Evolutionary conservation across 495 filamentous ascomycete species (phyloP).

Genomic region (Lichenothelia convexa): DNA sequence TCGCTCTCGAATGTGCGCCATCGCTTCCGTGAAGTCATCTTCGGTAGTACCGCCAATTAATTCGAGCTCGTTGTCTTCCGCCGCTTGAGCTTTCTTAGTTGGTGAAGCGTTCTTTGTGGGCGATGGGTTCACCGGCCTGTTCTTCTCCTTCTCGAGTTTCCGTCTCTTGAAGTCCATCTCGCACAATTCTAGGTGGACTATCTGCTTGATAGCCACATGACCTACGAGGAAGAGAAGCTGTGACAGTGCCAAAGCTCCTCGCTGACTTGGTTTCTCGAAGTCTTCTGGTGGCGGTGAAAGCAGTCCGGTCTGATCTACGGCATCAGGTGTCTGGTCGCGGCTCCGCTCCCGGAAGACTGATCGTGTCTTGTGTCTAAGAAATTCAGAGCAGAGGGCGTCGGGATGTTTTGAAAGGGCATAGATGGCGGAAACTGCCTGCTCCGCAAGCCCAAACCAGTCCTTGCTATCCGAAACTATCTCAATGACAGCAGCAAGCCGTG

Average conservation of each 20-base stretch:
- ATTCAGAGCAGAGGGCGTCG: slow-evolving; percentile 82
- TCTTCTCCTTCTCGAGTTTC: slow-evolving; percentile 89
- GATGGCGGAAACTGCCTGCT: slow-evolving; percentile 91
- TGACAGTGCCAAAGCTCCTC: slow-evolving; percentile 51
- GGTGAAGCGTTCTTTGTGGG: slow-evolving; percentile 32
- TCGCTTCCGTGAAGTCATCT: slow-evolving; percentile 94
- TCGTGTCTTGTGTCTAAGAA: slow-evolving; percentile 72
- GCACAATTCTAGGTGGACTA: slow-evolving; percentile 96
- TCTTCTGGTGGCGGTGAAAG: slow-evolving; percentile 20
- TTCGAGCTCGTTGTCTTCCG: slow-evolving; percentile 63
- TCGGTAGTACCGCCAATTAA: slow-evolving; percentile 94
- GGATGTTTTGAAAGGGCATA: slow-evolving; percentile 91
- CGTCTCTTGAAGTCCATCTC: slow-evolving; percentile 94
- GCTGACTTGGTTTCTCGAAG: slow-evolving; percentile 18
- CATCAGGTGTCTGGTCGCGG: slow-evolving; percentile 16
- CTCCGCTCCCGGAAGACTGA: slow-evolving; percentile 45
- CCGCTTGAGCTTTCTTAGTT: slow-evolving; percentile 6
- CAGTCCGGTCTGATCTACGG: slow-evolving; percentile 21
- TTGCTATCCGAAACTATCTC: slow-evolving; percentile 75
- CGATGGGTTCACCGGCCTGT: slow-evolving; percentile 23
- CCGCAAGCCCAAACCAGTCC: slow-evolving; percentile 92
- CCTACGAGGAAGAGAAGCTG: slow-evolving; percentile 92
- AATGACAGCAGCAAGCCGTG: slow-evolving; percentile 60
- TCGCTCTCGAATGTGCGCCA: slow-evolving; percentile 82
- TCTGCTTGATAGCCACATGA: slow-evolving; percentile 95